Conservation (phyloP, 2,329 filamentous ascomycete genomes). For the Fusarium camptoceras region DNA sequence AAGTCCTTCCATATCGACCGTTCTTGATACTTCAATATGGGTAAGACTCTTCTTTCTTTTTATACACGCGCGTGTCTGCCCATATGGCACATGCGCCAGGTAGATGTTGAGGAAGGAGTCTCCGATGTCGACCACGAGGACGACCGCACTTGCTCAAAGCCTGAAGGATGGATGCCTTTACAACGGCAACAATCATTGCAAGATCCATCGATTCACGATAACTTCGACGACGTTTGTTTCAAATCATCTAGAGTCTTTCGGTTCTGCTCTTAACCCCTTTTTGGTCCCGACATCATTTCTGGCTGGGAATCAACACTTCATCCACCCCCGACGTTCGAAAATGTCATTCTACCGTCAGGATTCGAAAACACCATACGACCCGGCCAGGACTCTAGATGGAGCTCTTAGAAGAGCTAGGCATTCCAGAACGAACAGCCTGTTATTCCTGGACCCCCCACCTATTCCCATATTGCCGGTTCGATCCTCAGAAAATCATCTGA, state of each 20-base stretch:
- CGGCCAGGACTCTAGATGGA: neutral
- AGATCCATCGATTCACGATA: constrained; percentile 48
- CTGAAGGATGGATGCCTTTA: constrained; percentile 4
- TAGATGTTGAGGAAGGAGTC: constrained; percentile 45
- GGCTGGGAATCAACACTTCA: constrained; percentile 37
- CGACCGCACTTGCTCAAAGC: constrained; percentile 18
- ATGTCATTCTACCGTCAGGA: constrained; percentile 59
- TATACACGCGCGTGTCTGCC: constrained; percentile 32
- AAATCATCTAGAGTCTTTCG: constrained; percentile 61
- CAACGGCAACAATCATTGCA: constrained; percentile 27
- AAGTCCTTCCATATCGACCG: constrained; percentile 49
- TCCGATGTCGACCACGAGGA: constrained; percentile 39
- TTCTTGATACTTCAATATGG: constrained; percentile 57
- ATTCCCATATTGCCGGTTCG: constrained; percentile 27
- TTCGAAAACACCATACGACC: constrained; percentile 51
- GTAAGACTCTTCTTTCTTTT: constrained; percentile 55
- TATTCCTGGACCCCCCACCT: constrained; percentile 28
- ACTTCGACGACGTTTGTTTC: constrained; percentile 51
- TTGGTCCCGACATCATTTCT: constrained; percentile 48
- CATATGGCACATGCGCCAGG: constrained; percentile 38
- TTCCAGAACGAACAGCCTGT: constrained; percentile 3
- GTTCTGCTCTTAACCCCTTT: constrained; percentile 53
- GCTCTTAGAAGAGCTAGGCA: neutral
- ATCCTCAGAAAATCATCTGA: constrained; percentile 28
- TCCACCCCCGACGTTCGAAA: constrained; percentile 46